Conservation (phyloP, 2,329 filamentous ascomycete species). For the Periconia sp. region DNA sequence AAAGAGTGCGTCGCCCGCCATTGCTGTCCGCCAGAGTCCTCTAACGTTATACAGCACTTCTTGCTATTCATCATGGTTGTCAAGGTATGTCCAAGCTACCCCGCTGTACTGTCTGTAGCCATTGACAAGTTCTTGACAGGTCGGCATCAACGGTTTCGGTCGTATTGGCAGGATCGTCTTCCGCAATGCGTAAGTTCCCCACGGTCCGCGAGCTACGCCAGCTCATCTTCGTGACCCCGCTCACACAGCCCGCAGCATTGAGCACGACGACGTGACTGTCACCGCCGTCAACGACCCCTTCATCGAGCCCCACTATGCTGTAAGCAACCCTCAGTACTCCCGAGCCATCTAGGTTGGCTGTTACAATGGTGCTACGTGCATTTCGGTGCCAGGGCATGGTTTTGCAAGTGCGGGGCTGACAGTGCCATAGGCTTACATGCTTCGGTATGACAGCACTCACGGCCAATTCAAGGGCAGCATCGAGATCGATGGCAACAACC, state of each 20-base stretch:
- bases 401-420: conserved; percentile 35
- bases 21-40: conserved; percentile 10
- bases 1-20: conserved; percentile 22
- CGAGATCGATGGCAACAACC: conserved; percentile 71
- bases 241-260: conserved; percentile 61
- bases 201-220: conserved; percentile 5
- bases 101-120: conserved; percentile 23
- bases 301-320: conserved; percentile 97
- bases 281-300: conserved; percentile 99
- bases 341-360: no score
- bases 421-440: conserved; percentile 86
- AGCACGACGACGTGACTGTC: conserved; percentile 87
- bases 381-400: neutral
- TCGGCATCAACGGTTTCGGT: conserved; percentile 99
- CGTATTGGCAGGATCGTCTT: conserved; percentile 99
- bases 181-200: conserved; percentile 80
- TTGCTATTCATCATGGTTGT: conserved; percentile 50
- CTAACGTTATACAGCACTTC: conserved; percentile 25
- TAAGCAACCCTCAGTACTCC: conserved; percentile 61
- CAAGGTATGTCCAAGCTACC: conserved; percentile 47
- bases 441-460: conserved; percentile 99
- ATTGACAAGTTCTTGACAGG: conserved; percentile 58
- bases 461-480: conserved; percentile 94
- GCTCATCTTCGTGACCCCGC: conserved; percentile 11
- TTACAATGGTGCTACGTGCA: no score